These are phyloP conservation scores for Naegleria lovaniensis DNA, from an alignment of 208 protist genomes.

Conservation along the genomic window DNA sequence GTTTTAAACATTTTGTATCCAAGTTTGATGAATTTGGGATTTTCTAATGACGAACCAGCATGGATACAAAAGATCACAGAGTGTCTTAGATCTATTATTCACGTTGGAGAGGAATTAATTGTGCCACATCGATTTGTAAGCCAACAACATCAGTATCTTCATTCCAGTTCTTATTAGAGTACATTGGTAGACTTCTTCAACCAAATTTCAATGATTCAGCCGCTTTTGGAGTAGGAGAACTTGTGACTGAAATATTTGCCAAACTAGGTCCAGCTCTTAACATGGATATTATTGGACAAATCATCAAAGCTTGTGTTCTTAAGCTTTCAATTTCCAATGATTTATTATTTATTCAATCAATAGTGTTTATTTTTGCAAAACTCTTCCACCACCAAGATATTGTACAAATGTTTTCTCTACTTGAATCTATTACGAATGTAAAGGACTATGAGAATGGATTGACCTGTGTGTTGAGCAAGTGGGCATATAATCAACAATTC, in stretches of 20 bases:
- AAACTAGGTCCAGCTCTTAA: neutral
- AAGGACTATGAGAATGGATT: neutral
- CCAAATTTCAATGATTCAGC: neutral
- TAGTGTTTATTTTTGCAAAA: slow-evolving; percentile 16
- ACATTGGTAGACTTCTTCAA: neutral
- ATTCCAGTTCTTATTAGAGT: neutral
- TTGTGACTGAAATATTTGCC: neutral
- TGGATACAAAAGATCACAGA: neutral
- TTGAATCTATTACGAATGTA: neutral
- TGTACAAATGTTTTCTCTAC: neutral
- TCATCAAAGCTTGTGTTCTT: neutral
- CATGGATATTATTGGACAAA: neutral
- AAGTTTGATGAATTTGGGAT: neutral
- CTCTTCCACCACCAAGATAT: neutral
- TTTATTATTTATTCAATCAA: neutral
- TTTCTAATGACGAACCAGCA: neutral
- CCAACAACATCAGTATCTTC: neutral
- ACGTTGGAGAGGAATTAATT: neutral
- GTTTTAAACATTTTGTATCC: neutral
- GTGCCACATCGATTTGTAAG: neutral
- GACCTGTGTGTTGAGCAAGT: neutral
- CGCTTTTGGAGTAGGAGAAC: neutral
- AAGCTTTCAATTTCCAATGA: neutral
- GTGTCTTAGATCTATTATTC: neutral
- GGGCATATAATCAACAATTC: neutral